Conservation (phyloP, 2,329 filamentous ascomycete species). For the Fusarium scirpi region DNA sequence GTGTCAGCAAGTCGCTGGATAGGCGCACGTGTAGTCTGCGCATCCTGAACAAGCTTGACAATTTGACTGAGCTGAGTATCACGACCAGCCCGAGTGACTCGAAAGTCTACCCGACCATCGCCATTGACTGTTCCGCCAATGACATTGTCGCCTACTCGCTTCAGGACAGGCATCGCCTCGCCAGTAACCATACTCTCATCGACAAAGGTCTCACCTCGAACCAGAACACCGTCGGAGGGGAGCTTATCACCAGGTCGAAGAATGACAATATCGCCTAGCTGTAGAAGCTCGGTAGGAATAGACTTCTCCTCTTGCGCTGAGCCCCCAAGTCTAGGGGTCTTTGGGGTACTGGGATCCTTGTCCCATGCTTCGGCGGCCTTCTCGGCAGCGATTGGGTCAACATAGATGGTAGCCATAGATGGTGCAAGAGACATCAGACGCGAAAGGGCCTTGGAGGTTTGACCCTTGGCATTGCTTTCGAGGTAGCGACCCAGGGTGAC, state of each 20-base stretch:
- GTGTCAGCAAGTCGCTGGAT: conserved; percentile 94
- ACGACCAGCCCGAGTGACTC: conserved; percentile 89
- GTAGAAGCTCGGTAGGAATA: conserved; percentile 94
- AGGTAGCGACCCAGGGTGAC: conserved; percentile 91
- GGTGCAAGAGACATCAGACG: conserved; percentile 95
- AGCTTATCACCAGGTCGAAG: conserved; percentile 96
- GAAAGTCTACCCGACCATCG: conserved; percentile 89
- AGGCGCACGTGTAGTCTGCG: conserved; percentile 91
- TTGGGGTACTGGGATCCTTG: conserved; percentile 40
- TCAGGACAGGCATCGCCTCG: conserved; percentile 94
- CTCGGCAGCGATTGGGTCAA: conserved; percentile 91
- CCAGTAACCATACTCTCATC: conserved; percentile 99
- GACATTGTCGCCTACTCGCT: conserved; percentile 80
- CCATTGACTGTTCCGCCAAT: conserved; percentile 98
- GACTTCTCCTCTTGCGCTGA: conserved; percentile 81
- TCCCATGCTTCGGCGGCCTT: conserved; percentile 87
- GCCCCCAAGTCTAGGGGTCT: conserved; percentile 58
- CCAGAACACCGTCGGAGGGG: conserved; percentile 88
- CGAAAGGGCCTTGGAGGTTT: conserved; percentile 94
- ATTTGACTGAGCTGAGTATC: conserved; percentile 98
- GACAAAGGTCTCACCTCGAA: conserved; percentile 90
- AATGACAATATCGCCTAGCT: conserved; percentile 93
- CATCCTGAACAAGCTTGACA: conserved; percentile 97
- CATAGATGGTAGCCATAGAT: conserved; percentile 96
- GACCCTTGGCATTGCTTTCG: conserved; percentile 94